These are phyloP conservation scores for Murraya paniculata DNA, from an alignment of 345 rosid genomes.

Conservation along the genomic window DNA sequence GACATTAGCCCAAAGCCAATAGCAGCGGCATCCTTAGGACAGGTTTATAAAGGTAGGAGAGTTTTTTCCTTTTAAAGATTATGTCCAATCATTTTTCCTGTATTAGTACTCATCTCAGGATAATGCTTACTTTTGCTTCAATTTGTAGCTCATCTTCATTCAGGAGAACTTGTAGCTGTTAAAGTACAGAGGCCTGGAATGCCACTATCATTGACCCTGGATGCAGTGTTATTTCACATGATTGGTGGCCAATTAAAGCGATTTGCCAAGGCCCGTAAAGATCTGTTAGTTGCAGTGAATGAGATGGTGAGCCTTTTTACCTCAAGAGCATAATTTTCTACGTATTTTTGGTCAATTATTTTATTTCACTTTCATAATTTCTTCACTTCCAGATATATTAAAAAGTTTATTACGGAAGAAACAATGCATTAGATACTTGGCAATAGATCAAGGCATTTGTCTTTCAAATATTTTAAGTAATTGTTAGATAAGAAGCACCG, in stretches of 20 bases:
- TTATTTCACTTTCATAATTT: background rate
- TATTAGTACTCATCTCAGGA: constrained; percentile 15
- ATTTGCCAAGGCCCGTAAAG: constrained; percentile 89
- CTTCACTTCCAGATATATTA: background rate
- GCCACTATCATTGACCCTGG: constrained; percentile 76
- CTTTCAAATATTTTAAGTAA: background rate
- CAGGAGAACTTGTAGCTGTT: constrained; percentile 97
- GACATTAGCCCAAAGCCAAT: constrained; percentile 85
- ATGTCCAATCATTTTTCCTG: constrained; percentile 3
- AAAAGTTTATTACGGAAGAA: background rate
- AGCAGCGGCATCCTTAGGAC: constrained; percentile 97
- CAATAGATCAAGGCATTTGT: background rate
- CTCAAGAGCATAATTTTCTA: background rate
- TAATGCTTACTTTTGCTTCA: constrained; percentile 32
- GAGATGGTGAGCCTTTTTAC: constrained; percentile 67
- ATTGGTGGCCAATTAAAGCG: constrained; percentile 95
- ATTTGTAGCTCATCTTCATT: constrained; percentile 91
- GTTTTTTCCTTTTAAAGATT: constrained; percentile 17
- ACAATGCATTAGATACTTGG: background rate
- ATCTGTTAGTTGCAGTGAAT: constrained; percentile 85
- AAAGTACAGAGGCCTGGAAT: constrained; percentile 99
- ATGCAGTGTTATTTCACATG: constrained; percentile 84
- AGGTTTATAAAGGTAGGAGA: constrained; percentile 91
- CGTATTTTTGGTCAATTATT: background rate
- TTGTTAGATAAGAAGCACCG: background rate